These are phyloP conservation scores for Phalaenopsis aphrodite DNA, from an alignment of 106 monocot genomes.

Conservation along the genomic window DNA sequence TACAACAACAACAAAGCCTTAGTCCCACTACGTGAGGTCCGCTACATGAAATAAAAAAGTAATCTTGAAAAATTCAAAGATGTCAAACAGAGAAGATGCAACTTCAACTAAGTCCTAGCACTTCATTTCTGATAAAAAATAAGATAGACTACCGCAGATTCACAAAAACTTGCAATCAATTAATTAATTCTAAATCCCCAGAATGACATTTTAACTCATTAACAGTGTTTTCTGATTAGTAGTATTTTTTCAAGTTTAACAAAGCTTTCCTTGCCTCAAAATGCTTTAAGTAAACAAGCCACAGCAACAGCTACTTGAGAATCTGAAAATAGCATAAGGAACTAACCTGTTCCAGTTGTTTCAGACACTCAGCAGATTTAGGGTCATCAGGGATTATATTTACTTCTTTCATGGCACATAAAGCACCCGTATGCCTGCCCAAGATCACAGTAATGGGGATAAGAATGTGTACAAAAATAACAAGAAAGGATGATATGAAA, in stretches of 20 bases:
- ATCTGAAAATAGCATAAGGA: slow-evolving; percentile 6
- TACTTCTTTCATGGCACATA: slow-evolving; percentile 99
- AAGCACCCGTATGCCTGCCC: slow-evolving; percentile 70
- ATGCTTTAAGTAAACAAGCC: background rate
- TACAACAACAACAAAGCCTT: no score
- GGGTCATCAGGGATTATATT: slow-evolving; percentile 90
- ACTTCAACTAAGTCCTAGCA: background rate
- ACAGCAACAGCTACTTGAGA: background rate
- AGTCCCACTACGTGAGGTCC: no score
- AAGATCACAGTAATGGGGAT: background rate
- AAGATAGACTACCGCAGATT: background rate
- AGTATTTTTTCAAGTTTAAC: background rate
- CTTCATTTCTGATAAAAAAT: background rate
- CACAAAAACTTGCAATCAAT: background rate
- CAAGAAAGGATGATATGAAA: background rate
- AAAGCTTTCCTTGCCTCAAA: background rate
- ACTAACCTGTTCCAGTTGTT: slow-evolving; percentile 83
- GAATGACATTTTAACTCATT: background rate
- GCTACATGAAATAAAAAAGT: no score
- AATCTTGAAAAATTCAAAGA: background rate
- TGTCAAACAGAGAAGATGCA: background rate
- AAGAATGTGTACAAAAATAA: background rate
- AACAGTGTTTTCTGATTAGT: background rate
- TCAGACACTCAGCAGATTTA: slow-evolving; percentile 81
- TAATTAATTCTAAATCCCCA: background rate